These are phyloP conservation scores for Paecilomyces formosus DNA, from an alignment of 2,329 filamentous ascomycete species.

Conservation along the genomic window DNA sequence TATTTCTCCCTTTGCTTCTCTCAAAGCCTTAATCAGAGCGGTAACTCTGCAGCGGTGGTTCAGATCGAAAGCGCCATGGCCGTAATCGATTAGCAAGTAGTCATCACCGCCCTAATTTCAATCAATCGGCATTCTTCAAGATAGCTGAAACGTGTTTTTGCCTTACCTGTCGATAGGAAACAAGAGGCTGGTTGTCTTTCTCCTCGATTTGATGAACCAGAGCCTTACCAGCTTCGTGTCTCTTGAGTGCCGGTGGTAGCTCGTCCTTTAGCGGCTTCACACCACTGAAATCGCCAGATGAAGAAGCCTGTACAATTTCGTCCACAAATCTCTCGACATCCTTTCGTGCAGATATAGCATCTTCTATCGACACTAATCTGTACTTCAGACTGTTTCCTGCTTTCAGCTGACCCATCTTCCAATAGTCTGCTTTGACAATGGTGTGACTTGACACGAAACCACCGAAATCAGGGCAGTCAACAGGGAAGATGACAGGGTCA, in stretches of 20 bases:
- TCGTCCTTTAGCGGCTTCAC: conserved; percentile 24
- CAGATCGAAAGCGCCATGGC: conserved; percentile 48
- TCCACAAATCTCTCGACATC: conserved; percentile 40
- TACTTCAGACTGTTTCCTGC: conserved; percentile 50
- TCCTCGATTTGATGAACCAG: conserved; percentile 28
- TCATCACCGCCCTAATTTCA: conserved; percentile 41
- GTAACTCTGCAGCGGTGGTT: conserved; percentile 51
- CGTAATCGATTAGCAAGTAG: conserved; percentile 52
- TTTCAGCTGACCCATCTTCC: conserved; percentile 56
- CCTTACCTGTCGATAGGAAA: conserved; percentile 34
- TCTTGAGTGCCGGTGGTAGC: conserved; percentile 11
- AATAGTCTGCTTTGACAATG: conserved; percentile 50
- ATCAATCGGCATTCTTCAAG: conserved; percentile 11
- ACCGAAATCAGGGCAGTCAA: conserved; percentile 54
- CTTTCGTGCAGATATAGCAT: conserved; percentile 41
- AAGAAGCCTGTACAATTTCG: conserved; percentile 33
- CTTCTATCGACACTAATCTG: conserved; percentile 43
- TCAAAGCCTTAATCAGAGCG: conserved; percentile 44
- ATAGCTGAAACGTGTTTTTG: background rate
- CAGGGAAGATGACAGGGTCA: conserved; percentile 52
- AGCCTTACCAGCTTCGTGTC: conserved; percentile 18
- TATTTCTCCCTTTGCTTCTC: conserved; percentile 23
- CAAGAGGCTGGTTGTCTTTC: conserved; percentile 27
- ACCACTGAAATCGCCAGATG: conserved; percentile 20
- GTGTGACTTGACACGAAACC: conserved; percentile 53